phyloP scores from a whole-genome alignment of 140 eudicot species.

The Erigeron philadelphicus region DNA sequence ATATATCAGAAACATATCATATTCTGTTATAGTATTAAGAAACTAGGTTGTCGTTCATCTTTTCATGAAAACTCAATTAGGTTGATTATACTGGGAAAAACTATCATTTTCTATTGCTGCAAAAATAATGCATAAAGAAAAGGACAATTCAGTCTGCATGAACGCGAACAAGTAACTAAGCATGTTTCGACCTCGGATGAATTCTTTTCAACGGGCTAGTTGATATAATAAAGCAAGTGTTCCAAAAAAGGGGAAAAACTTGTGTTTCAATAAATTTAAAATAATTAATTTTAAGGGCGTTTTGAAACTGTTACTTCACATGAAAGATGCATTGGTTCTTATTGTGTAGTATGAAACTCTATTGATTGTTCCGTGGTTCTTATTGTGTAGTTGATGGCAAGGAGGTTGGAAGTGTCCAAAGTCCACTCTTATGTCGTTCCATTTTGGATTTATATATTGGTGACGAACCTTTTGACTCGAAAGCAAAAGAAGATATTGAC shows the following conservation, averaged over 20 bases:
- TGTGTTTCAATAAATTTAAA: too few species aligned
- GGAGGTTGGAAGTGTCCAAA: slow-evolving; percentile 82
- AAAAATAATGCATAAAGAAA: too few species aligned
- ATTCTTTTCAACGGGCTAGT: too few species aligned
- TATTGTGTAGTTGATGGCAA: slow-evolving; percentile 68
- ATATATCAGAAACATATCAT: not conserved
- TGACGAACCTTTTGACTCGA: slow-evolving; percentile 68
- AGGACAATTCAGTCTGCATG: too few species aligned
- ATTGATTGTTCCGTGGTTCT: slow-evolving; percentile 11
- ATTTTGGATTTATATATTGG: slow-evolving; percentile 83
- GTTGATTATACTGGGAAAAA: too few species aligned
- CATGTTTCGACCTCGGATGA: too few species aligned
- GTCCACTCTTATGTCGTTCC: slow-evolving; percentile 76
- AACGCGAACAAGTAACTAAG: too few species aligned
- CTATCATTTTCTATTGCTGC: too few species aligned
- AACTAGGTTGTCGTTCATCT: not conserved
- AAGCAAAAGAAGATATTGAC: slow-evolving; percentile 69
- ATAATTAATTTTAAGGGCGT: not conserved
- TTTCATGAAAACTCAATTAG: not conserved
- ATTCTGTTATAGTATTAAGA: not conserved
- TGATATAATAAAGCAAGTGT: too few species aligned
- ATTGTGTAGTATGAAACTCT: not conserved
- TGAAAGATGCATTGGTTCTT: not conserved
- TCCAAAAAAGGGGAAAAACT: too few species aligned
- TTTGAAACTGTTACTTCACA: not conserved